Conservation (phyloP, 2,329 filamentous ascomycete genomes). For the Endoconidiophora polonica region DNA sequence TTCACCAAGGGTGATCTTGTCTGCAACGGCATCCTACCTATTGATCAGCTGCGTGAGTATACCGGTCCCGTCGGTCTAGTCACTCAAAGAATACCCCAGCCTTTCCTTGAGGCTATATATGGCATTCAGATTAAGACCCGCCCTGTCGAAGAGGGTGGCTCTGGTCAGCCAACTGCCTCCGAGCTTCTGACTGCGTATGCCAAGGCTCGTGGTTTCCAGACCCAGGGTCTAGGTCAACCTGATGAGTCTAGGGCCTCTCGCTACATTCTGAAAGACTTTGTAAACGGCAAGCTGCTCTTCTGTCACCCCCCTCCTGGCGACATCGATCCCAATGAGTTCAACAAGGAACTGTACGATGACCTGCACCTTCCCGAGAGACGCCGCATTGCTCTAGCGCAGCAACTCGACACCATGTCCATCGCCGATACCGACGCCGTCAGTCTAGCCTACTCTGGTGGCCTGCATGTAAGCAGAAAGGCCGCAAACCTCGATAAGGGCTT, state of each 20-base stretch:
- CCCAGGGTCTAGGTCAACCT: constrained; percentile 73
- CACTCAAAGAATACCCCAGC: constrained; percentile 67
- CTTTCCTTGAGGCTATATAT: constrained; percentile 83
- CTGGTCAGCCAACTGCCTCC: constrained; percentile 65
- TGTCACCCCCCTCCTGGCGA: constrained; percentile 69
- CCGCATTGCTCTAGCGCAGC: constrained; percentile 42
- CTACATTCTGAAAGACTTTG: constrained; percentile 89
- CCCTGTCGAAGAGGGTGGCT: constrained; percentile 81
- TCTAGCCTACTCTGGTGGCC: constrained; percentile 16
- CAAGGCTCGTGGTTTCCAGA: constrained; percentile 75
- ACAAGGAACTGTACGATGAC: constrained; percentile 73
- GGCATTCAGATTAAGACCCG: constrained; percentile 75
- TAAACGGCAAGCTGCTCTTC: constrained; percentile 86
- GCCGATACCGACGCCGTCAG: constrained; percentile 19
- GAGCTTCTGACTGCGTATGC: constrained; percentile 81
- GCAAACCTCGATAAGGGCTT: constrained; percentile 72
- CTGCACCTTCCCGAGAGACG: constrained; percentile 69
- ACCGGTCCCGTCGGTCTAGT: constrained; percentile 74
- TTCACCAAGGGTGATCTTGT: constrained; percentile 93
- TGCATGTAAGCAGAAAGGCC: constrained; percentile 54
- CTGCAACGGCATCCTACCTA: constrained; percentile 84
- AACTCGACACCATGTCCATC: constrained; percentile 30
- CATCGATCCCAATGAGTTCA: constrained; percentile 63
- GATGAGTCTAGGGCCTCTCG: constrained; percentile 86
- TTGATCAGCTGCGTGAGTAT: constrained; percentile 89